Percentiles rank a stretch among this genome's conserved stretches.
Evolutionary conservation across 2,329 filamentous ascomycete genomes (phyloP).

Genomic region (Xylariaceae sp.): DNA sequence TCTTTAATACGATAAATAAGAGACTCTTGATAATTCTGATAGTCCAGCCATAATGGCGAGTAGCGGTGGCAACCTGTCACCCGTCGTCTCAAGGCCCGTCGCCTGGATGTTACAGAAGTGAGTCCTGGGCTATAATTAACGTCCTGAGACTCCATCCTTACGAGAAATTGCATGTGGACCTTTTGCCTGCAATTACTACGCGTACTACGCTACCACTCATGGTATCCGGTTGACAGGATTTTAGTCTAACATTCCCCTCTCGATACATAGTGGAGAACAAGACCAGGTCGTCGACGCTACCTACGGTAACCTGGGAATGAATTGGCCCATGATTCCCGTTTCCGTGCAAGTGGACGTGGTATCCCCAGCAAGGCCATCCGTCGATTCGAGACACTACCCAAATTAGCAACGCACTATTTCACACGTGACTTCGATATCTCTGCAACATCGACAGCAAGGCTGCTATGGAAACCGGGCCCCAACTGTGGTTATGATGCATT

Average conservation of each 20-base stretch:
- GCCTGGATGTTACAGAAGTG: not conserved
- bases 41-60: no score
- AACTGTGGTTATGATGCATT: not conserved
- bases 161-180: conserved; percentile 16
- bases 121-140: not conserved
- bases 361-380: no score
- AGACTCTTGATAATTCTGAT: no score
- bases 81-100: no score
- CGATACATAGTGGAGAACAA: not conserved
- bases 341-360: no score
- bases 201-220: not conserved
- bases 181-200: not conserved
- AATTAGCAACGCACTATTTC: not conserved
- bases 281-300: not conserved
- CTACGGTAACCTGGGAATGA: not conserved
- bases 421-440: not conserved
- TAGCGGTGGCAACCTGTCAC: no score
- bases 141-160: not conserved
- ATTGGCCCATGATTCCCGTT: not conserved
- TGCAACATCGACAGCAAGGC: not conserved
- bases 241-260: not conserved
- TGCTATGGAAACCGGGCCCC: not conserved
- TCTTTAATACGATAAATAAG: no score
- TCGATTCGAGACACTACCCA: no score
- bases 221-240: conserved; percentile 3